Conservation (phyloP, 768 basidiomycete species). For the Suillus plorans region DNA sequence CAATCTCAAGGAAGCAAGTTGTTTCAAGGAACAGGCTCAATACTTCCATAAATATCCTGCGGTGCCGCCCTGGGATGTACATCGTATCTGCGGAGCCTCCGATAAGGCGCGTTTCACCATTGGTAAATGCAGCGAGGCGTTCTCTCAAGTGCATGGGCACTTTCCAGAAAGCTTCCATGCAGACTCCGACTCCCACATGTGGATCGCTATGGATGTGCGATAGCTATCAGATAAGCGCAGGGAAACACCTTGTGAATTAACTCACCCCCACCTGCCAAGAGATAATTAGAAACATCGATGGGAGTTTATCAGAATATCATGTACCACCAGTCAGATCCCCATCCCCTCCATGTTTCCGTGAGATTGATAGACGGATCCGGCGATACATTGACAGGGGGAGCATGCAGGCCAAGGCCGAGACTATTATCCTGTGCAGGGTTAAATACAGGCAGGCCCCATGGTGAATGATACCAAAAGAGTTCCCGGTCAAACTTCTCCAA, state of each 20-base stretch:
- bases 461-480: slow-evolving; percentile 51
- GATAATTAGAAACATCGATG: not conserved
- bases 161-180: slow-evolving; percentile 41
- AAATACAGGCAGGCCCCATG: slow-evolving; percentile 41
- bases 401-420: slow-evolving; percentile 29
- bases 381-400: slow-evolving; percentile 42
- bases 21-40: slow-evolving; percentile 47
- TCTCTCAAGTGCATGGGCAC: slow-evolving; percentile 37
- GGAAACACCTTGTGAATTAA: not conserved
- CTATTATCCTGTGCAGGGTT: slow-evolving; percentile 34
- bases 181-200: slow-evolving; percentile 43
- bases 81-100: slow-evolving; percentile 51
- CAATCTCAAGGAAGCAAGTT: slow-evolving; percentile 50
- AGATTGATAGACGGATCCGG: slow-evolving; percentile 38
- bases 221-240: slow-evolving; percentile 2
- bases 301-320: slow-evolving; percentile 10
- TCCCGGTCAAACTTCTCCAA: slow-evolving; percentile 45
- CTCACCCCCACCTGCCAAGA: slow-evolving; percentile 43
- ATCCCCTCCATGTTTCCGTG: slow-evolving; percentile 41
- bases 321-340: slow-evolving; percentile 45
- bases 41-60: slow-evolving; percentile 38
- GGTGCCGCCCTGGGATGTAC: slow-evolving; percentile 46
- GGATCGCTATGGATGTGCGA: slow-evolving; percentile 32
- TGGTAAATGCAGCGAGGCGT: slow-evolving; percentile 34
- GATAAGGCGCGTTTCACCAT: slow-evolving; percentile 38